A percentile compares a stretch with the other conserved stretches of the same genome.
phyloP scores from a whole-genome alignment of 1,284 basidiomycete genomes.

The Jaminaea rosea region DNA sequence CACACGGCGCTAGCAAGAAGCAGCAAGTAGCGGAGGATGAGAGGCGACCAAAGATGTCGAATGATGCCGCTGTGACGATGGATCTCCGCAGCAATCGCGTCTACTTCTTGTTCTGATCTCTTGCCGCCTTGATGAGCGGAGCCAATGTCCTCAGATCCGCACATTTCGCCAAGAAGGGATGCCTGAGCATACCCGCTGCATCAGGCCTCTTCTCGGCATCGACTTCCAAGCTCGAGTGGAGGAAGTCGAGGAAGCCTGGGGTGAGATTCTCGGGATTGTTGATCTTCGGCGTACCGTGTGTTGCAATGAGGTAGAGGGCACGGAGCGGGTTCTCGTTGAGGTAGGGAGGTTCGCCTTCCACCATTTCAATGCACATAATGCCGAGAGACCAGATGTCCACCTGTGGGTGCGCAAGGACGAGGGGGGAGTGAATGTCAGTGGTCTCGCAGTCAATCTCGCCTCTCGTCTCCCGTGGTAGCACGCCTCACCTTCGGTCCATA shows the following conservation, averaged over 20 bases:
- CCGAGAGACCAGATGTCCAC: constrained; percentile 98
- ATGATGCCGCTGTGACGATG: too few relatives aligned
- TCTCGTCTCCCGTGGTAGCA: too few relatives aligned
- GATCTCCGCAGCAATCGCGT: too few relatives aligned
- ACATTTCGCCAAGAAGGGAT: constrained; percentile 70
- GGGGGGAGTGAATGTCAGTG: too few relatives aligned
- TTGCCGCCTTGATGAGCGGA: constrained; percentile 84
- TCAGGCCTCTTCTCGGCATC: constrained; percentile 86
- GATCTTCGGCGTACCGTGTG: constrained; percentile 88
- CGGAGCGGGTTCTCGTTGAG: constrained; percentile 95
- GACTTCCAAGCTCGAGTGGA: constrained; percentile 82
- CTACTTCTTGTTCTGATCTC: constrained; percentile 52
- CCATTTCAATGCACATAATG: constrained; percentile 77
- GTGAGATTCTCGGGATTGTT: constrained; percentile 92
- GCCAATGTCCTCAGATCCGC: constrained; percentile 78
- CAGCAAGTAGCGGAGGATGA: too few relatives aligned
- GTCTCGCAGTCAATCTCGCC: too few relatives aligned
- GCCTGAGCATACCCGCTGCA: constrained; percentile 72
- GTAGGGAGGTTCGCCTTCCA: constrained; percentile 95
- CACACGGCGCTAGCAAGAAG: too few relatives aligned
- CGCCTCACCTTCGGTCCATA: constrained; percentile 97
- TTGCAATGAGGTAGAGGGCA: constrained; percentile 92
- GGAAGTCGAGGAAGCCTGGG: constrained; percentile 78
- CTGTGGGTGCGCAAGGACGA: too few relatives aligned
- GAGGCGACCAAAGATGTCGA: too few relatives aligned